Conservation (phyloP, 139 green algal genomes). For the Chlamydomonas incerta region DNA sequence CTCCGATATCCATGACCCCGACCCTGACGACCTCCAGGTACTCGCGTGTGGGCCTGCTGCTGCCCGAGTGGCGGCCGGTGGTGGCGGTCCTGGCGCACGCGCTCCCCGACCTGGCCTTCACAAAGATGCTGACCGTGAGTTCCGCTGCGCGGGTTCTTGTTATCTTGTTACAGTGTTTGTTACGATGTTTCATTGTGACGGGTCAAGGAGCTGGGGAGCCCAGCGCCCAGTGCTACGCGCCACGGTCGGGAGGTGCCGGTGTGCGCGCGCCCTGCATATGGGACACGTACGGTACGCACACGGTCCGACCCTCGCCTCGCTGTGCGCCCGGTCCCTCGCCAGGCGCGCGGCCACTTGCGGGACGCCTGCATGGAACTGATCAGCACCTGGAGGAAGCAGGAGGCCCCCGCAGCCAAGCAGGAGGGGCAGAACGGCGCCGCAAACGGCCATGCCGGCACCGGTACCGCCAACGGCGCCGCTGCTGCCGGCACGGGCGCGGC, state of each 20-base stretch:
- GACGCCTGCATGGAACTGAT: neutral
- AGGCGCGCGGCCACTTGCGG: neutral
- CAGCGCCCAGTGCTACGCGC: no score
- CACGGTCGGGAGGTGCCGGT: no score
- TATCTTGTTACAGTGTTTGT: no score
- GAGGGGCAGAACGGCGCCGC: no score
- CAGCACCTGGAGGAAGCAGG: neutral
- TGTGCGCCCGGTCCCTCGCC: no score
- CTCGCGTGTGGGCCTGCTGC: constrained; percentile 19
- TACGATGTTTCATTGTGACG: no score
- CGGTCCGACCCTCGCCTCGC: no score
- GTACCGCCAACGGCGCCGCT: neutral
- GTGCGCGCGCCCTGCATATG: no score
- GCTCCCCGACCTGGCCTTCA: constrained; percentile 35
- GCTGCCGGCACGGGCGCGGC: no score
- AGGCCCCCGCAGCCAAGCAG: neutral
- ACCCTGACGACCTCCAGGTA: constrained; percentile 27
- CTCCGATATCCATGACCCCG: no score
- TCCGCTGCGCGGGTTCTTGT: neutral
- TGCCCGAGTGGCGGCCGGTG: constrained; percentile 39
- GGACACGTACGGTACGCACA: no score
- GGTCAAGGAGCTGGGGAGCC: no score
- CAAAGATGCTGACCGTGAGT: neutral
- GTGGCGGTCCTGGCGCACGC: neutral
- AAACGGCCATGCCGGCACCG: neutral